phyloP scores from a whole-genome alignment of 306 rosid species.

The Prunus dulcis region DNA sequence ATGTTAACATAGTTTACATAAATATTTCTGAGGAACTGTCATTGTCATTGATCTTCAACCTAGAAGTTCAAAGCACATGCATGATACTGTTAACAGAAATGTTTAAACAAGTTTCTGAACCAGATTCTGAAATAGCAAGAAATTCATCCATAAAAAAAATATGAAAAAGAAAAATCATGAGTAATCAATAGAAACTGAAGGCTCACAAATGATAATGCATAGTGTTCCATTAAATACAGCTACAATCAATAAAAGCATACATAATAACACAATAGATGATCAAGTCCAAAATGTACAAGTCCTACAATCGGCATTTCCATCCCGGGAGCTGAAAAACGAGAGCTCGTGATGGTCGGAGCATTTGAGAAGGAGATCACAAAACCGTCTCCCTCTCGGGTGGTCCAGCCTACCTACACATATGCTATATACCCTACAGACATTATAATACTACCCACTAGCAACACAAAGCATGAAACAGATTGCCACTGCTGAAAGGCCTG shows the following conservation, averaged over 20 bases:
- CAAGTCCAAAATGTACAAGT: slow-evolving; percentile 11
- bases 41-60: neutral
- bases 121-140: neutral
- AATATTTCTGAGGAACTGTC: neutral
- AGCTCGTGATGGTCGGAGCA: slow-evolving; percentile 43
- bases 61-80: neutral
- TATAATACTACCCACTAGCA: neutral
- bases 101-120: neutral
- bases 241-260: neutral
- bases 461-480: slow-evolving; percentile 9
- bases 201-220: neutral
- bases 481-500: slow-evolving; percentile 36
- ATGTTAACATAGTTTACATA: no score
- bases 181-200: neutral
- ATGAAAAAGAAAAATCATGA: neutral
- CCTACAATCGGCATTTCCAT: slow-evolving; percentile 22
- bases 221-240: neutral
- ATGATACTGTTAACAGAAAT: neutral
- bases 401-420: slow-evolving; percentile 6
- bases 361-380: slow-evolving; percentile 63
- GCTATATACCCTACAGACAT: neutral
- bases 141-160: no score
- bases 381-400: slow-evolving; percentile 61
- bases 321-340: slow-evolving; percentile 51
- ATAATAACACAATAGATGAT: slow-evolving; percentile 1